A percentile compares a stretch with the other conserved stretches of the same genome.
Conservation (phyloP, 768 basidiomycete species). For the Suillus weaverae region DNA sequence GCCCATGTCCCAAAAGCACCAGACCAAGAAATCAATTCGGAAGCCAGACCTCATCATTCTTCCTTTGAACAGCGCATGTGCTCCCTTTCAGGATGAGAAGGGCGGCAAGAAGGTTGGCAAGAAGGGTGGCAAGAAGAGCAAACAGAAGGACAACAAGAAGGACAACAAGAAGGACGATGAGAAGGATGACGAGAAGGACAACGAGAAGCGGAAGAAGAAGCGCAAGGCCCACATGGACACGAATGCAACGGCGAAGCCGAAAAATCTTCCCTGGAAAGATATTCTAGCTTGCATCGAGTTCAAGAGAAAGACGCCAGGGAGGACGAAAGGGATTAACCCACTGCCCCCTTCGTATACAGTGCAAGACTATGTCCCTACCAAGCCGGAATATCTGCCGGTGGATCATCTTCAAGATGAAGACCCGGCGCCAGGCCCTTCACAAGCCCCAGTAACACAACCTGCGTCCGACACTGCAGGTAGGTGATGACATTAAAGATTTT, state of each 20-base stretch:
- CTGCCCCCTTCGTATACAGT: too few relatives aligned
- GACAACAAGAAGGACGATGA: too few relatives aligned
- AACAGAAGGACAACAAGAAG: too few relatives aligned
- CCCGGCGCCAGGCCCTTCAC: too few relatives aligned
- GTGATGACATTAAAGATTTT: not conserved
- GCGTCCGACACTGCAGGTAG: not conserved
- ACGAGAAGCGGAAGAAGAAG: too few relatives aligned
- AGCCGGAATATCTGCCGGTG: too few relatives aligned
- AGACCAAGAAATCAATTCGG: not conserved
- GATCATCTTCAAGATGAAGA: too few relatives aligned
- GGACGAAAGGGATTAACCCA: too few relatives aligned
- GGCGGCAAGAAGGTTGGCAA: not conserved
- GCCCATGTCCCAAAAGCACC: not conserved
- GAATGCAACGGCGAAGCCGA: not conserved
- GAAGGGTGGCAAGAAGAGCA: too few relatives aligned
- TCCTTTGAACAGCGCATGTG: not conserved
- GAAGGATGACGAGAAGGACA: too few relatives aligned
- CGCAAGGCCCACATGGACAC: not conserved
- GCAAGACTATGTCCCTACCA: too few relatives aligned
- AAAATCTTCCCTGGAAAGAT: not conserved
- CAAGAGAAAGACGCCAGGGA: too few relatives aligned
- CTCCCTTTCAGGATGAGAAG: not conserved
- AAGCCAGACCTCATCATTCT: conserved; percentile 5
- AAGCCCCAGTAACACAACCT: not conserved
- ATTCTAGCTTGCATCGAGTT: not conserved